Evolutionary conservation across 2,329 filamentous ascomycete genomes (phyloP).

Genomic region (Fusarium tupiense): DNA sequence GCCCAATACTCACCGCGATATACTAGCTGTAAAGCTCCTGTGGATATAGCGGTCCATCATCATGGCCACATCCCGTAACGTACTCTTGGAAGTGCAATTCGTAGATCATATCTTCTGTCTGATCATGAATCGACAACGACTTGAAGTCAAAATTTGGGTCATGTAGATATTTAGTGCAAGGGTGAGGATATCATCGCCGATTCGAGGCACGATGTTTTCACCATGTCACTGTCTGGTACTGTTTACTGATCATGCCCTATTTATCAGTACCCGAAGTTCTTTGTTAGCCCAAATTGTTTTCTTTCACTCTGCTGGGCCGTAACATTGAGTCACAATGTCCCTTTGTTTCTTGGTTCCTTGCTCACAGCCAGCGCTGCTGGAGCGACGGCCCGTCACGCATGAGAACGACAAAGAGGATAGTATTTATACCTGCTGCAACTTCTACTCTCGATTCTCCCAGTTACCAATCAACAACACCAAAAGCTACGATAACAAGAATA

Average conservation of each 20-base stretch:
- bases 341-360: not conserved
- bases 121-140: fast-evolving
- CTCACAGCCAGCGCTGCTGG: not conserved
- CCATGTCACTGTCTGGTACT: not conserved
- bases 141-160: fast-evolving
- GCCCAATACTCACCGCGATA: slow-evolving; percentile 76
- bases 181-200: fast-evolving
- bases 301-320: not conserved
- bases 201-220: too few relatives aligned
- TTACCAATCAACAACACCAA: not conserved
- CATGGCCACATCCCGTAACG: slow-evolving; percentile 61
- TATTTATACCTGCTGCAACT: not conserved
- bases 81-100: not conserved
- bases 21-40: slow-evolving; percentile 54
- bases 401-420: too few relatives aligned
- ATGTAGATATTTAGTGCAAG: too few relatives aligned
- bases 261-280: not conserved
- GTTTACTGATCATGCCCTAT: too few relatives aligned
- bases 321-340: not conserved
- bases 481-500: not conserved
- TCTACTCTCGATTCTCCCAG: not conserved
- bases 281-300: not conserved
- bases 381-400: not conserved
- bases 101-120: not conserved
- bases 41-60: slow-evolving; percentile 78